These are phyloP conservation scores for Ceratobasidium sp. DNA, from an alignment of 1,284 basidiomycete species.

Conservation along the genomic window DNA sequence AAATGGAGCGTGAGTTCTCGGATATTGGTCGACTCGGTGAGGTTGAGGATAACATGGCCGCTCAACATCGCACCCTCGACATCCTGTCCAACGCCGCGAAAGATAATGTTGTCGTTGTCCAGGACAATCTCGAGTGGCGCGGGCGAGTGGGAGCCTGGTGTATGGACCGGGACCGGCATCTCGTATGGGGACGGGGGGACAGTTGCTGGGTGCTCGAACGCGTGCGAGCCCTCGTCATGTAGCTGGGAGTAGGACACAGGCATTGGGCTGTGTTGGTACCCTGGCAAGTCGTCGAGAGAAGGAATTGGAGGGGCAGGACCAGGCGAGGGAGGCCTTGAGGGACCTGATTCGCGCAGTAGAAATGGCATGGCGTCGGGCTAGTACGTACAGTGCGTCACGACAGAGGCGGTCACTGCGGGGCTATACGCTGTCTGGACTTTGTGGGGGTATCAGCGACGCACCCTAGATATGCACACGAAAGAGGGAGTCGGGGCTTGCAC, in stretches of 20 bases:
- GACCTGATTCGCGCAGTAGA: slow-evolving; percentile 20
- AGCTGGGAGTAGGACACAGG: background rate
- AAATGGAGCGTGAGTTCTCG: slow-evolving; percentile 88
- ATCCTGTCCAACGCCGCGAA: slow-evolving; percentile 79
- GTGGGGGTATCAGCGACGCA: slow-evolving; percentile 23
- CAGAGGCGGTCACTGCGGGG: slow-evolving; percentile 37
- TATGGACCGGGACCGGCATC: slow-evolving; percentile 10
- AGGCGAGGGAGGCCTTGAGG: slow-evolving; percentile 22
- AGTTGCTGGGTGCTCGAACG: slow-evolving; percentile 25
- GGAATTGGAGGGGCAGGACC: slow-evolving; percentile 13
- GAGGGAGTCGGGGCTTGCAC: too few species aligned
- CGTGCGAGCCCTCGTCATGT: slow-evolving; percentile 7
- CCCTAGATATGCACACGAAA: background rate
- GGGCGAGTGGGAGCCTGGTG: slow-evolving; percentile 7
- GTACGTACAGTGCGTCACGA: slow-evolving; percentile 13
- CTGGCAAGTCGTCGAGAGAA: slow-evolving; percentile 6
- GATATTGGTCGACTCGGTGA: slow-evolving; percentile 83
- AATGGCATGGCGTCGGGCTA: slow-evolving; percentile 22
- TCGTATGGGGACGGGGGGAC: slow-evolving; percentile 34
- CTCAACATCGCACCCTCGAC: slow-evolving; percentile 80
- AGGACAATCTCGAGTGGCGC: slow-evolving; percentile 50
- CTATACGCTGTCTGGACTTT: slow-evolving; percentile 21
- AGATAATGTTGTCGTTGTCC: slow-evolving; percentile 51
- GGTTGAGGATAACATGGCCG: slow-evolving; percentile 80
- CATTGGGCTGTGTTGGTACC: slow-evolving; percentile 35